Conservation (phyloP, 2,329 filamentous ascomycete species). For the Aspergillus calidoustus region DNA sequence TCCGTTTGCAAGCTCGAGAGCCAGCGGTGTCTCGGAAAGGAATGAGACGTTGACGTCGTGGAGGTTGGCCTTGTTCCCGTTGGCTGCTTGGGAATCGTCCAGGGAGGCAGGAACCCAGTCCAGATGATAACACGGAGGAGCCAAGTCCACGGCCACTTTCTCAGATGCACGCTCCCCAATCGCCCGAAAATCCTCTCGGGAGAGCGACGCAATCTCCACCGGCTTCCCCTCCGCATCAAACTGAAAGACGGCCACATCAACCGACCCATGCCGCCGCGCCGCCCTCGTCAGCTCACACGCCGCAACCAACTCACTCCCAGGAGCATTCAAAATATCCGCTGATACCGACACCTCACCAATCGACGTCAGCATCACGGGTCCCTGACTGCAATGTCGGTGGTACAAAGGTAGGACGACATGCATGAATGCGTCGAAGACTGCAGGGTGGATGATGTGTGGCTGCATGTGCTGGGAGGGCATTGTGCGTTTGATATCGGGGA, state of each 20-base stretch:
- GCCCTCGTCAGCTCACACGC: not conserved
- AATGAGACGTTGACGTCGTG: not conserved
- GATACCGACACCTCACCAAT: conserved; percentile 5
- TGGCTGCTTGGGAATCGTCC: not conserved
- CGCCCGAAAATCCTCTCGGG: not conserved
- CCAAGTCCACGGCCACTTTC: not conserved
- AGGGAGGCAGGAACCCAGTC: not conserved
- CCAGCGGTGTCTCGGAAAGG: not conserved
- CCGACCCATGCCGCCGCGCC: not conserved
- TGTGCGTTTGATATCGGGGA: not conserved
- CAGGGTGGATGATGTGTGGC: conserved; percentile 8
- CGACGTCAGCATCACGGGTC: not conserved
- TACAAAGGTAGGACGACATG: conserved; percentile 9
- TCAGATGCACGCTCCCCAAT: not conserved
- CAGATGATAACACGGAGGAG: not conserved
- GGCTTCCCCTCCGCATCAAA: not conserved
- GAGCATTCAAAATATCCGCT: not conserved
- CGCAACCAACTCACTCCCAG: not conserved
- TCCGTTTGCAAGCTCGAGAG: not conserved
- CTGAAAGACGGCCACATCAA: conserved; percentile 7
- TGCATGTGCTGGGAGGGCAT: conserved; percentile 4
- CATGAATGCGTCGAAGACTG: conserved; percentile 7
- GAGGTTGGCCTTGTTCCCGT: not conserved
- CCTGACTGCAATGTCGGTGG: conserved; percentile 3
- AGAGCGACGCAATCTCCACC: not conserved